A percentile compares a stretch with the other conserved stretches of the same genome.
Conservation (phyloP, 2,329 filamentous ascomycete species). For the Juglanconis juglandina region DNA sequence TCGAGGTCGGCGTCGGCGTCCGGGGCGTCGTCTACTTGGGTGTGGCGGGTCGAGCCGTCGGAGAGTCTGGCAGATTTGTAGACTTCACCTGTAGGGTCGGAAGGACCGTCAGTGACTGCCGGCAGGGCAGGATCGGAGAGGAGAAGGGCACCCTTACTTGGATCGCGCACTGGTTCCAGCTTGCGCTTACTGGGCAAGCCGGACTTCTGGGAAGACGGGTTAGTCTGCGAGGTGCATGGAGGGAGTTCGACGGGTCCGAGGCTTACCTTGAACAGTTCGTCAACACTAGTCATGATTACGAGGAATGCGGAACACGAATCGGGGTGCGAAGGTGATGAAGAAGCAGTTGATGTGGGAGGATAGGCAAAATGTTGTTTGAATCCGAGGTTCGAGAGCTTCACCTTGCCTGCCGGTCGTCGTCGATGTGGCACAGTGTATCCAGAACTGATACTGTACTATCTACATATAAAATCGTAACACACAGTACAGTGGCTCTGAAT, state of each 20-base stretch:
- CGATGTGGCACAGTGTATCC: neutral
- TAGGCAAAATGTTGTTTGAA: neutral
- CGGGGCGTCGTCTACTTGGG: conserved; percentile 42
- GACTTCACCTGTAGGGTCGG: conserved; percentile 46
- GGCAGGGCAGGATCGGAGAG: neutral
- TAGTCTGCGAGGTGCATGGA: conserved; percentile 12
- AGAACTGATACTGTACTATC: neutral
- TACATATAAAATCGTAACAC: neutral
- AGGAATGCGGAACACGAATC: neutral
- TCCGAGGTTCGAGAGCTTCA: neutral
- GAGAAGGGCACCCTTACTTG: conserved; percentile 45
- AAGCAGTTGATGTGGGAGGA: neutral
- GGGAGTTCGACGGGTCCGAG: neutral
- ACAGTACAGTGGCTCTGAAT: too few species aligned
- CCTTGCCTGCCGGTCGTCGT: conserved; percentile 1
- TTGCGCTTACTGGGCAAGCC: conserved; percentile 59
- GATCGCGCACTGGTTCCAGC: conserved; percentile 58
- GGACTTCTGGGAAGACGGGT: conserved; percentile 31
- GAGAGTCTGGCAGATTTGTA: conserved; percentile 61
- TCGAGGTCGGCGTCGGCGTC: conserved; percentile 42
- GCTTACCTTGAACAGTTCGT: conserved; percentile 56
- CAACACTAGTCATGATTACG: conserved; percentile 51
- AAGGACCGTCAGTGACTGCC: neutral
- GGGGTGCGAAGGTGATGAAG: neutral
- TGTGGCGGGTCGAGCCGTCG: conserved; percentile 42